Evolutionary conservation across 208 protist species (phyloP).

Genomic region (Wallacemonas sp.): DNA sequence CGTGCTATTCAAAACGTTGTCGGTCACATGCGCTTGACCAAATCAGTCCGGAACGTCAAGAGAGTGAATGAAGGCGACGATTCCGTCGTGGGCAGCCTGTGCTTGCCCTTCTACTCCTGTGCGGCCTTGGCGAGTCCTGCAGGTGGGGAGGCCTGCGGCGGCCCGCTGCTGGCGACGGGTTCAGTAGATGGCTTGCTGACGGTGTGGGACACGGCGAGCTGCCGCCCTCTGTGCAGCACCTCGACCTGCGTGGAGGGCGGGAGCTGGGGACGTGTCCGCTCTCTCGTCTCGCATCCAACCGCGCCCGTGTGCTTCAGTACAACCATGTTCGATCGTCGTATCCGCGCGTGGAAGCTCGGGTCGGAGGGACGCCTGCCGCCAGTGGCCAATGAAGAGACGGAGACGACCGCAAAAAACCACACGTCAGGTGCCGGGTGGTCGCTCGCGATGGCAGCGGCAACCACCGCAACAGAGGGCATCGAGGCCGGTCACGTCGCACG

Average conservation of each 20-base stretch:
- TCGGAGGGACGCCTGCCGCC: background rate
- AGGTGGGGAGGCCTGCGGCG: background rate
- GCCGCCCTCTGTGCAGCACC: constrained; percentile 40
- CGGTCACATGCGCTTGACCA: constrained; percentile 49
- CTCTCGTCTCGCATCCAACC: constrained; percentile 48
- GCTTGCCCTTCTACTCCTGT: constrained; percentile 68
- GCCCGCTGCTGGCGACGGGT: constrained; percentile 48
- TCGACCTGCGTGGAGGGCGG: constrained; percentile 37
- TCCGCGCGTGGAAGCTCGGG: constrained; percentile 53
- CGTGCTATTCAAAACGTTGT: constrained; percentile 29
- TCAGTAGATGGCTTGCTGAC: constrained; percentile 80
- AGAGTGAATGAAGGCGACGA: constrained; percentile 19
- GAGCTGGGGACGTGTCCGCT: constrained; percentile 63
- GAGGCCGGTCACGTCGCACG: constrained; percentile 16
- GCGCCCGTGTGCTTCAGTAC: constrained; percentile 48
- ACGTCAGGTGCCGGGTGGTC: background rate
- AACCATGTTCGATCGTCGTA: constrained; percentile 70
- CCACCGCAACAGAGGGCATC: constrained; percentile 6
- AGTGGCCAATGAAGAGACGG: background rate
- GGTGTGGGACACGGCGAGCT: constrained; percentile 62
- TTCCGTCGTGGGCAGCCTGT: constrained; percentile 47
- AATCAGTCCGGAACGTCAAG: constrained; percentile 82
- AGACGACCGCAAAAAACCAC: background rate
- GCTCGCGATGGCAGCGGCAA: background rate
- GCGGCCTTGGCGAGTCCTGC: constrained; percentile 39